Evolutionary conservation across 192 early-diverging fungal species (phyloP), one percentile per base, ranked within the genome.

Genomic region (Backusella westeae): DNA sequence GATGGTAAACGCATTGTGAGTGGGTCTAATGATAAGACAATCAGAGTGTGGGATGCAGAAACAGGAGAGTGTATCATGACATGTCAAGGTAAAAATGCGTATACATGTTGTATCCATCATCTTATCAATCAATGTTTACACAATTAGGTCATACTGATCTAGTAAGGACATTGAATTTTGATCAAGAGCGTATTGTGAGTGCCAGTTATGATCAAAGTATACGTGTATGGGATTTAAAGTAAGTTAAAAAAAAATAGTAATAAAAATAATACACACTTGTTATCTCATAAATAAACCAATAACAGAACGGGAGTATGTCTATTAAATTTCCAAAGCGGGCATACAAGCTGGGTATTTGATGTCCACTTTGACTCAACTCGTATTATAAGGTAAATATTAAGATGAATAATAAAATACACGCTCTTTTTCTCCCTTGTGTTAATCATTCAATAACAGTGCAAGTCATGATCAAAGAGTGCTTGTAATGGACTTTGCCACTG

Each of bases 281-380:
- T 29, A 56, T n/a, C 36, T 38, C 14, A 69, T 71, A 26, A 46
- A 10, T 63, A 63, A 63, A 63, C 56, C 56, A 63, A 42, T 39
- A 10, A 21, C 29, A 78, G 77, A 26, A 90, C 92, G 1, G 96
- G 94, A n/a, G 76, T 94, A 41, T 89, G 94, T 74, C 78, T 94
- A 56, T 72, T 95, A 67, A 89, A 95, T 83, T 85, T 96, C 26
- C 85, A 91, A 67, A 85, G 90, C 34, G 94, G 91, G 9, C 96
- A 97, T 77, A 88, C 88, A 8, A 96, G 94, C 81, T 98, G 98
- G 96, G 94, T 99, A 6, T 97, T 99, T 88, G 95, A 97, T 86
- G 93, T 99, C 10, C 94, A 97, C 71, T 94, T 96, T 82, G 92
- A 92, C 63, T 80, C 86, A 23, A 90, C 85, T 36, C 88, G 88